Evolutionary conservation across 345 rosid species (phyloP).

Genomic region (Euphorbia pulcherrima): DNA sequence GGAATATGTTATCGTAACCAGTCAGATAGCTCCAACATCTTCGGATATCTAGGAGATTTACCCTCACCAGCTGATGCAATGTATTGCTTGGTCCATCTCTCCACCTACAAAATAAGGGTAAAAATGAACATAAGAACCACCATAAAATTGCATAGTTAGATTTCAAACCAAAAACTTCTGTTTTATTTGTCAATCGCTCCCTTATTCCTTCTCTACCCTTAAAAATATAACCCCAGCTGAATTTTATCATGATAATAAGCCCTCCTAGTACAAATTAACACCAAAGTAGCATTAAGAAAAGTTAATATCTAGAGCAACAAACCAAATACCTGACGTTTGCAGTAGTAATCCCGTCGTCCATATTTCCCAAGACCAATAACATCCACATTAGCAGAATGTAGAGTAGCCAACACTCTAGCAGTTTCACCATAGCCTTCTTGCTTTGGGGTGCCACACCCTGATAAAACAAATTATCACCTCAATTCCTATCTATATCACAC

Average conservation of each 20-base stretch:
- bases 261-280: neutral
- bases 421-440: slow-evolving; percentile 61
- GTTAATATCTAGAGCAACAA: neutral
- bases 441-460: slow-evolving; percentile 62
- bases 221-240: too few relatives aligned
- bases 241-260: too few relatives aligned
- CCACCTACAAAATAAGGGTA: slow-evolving; percentile 58
- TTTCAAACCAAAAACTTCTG: too few relatives aligned
- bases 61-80: slow-evolving; percentile 78
- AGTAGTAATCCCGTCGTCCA: slow-evolving; percentile 76
- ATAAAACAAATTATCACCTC: too few relatives aligned
- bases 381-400: slow-evolving; percentile 75
- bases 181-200: too few relatives aligned
- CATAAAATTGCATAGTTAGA: too few relatives aligned
- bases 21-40: too few relatives aligned
- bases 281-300: neutral
- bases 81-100: slow-evolving; percentile 92
- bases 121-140: too few relatives aligned
- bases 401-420: slow-evolving; percentile 69
- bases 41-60: slow-evolving; percentile 64
- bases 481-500: too few relatives aligned
- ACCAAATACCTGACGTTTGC: slow-evolving; percentile 68
- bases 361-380: slow-evolving; percentile 72
- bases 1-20: too few relatives aligned
- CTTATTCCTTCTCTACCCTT: too few relatives aligned